These are phyloP conservation scores for Globomyces pollinis-pini DNA, from an alignment of 192 early-diverging fungal genomes.

Conservation along the genomic window DNA sequence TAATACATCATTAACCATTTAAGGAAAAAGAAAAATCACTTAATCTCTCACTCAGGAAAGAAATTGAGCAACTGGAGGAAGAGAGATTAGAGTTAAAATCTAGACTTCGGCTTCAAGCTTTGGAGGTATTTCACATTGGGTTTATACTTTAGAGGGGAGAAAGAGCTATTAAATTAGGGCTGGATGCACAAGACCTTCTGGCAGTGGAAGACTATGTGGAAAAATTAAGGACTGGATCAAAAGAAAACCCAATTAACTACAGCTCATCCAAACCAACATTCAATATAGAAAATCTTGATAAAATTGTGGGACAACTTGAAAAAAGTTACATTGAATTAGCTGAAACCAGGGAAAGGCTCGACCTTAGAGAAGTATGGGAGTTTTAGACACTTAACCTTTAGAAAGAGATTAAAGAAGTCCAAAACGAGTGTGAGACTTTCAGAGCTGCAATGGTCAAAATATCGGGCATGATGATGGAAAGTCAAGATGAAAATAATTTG, in stretches of 20 bases:
- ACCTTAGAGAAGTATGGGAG: conserved; percentile 21
- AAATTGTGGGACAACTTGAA: conserved; percentile 36
- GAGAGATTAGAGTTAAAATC: conserved; percentile 42
- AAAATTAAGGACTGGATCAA: conserved; percentile 16
- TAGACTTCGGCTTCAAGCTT: conserved; percentile 27
- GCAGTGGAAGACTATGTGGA: conserved; percentile 45
- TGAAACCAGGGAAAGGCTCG: conserved; percentile 26
- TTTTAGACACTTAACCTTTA: too few relatives aligned
- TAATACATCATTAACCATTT: too few relatives aligned
- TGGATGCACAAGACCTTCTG: conserved; percentile 35
- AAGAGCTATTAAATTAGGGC: conserved; percentile 34
- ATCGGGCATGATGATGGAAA: neutral
- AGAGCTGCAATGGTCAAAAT: conserved; percentile 39
- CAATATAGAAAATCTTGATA: conserved; percentile 25
- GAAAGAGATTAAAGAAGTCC: conserved; percentile 16
- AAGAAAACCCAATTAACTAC: conserved; percentile 5
- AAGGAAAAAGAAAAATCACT: conserved; percentile 33
- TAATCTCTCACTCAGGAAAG: conserved; percentile 28
- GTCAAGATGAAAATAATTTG: too few relatives aligned
- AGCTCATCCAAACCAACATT: conserved; percentile 15
- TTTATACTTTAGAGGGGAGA: too few relatives aligned
- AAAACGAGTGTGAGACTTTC: conserved; percentile 24
- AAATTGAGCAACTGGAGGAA: conserved; percentile 45
- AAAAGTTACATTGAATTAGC: conserved; percentile 26
- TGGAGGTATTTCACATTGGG: too few relatives aligned